Percentiles rank a stretch among this genome's conserved stretches.
Evolutionary conservation across 768 basidiomycete genomes (phyloP).

Genomic region (Mycena alexandri): DNA sequence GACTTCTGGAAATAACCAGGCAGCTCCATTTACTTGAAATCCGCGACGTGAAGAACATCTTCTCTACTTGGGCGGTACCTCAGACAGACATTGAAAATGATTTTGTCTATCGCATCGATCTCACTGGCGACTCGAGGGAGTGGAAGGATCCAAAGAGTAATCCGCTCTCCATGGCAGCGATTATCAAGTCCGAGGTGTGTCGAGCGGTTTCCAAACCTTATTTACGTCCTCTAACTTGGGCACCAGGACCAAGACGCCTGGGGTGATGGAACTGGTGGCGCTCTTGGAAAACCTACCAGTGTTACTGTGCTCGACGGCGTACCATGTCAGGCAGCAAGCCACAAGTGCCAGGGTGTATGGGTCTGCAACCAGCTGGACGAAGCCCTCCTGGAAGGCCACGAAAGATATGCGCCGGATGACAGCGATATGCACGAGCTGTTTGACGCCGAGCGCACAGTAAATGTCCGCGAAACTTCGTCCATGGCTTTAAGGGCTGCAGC

Average conservation of each 20-base stretch:
- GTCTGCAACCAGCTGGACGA: constrained; percentile 1
- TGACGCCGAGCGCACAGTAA: constrained; percentile 4
- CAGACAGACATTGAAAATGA: not conserved
- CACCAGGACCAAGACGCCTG: constrained; percentile 36
- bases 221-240: too few relatives aligned
- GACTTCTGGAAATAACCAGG: not conserved
- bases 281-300: constrained; percentile 3
- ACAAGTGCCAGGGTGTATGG: constrained; percentile 19
- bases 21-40: not conserved
- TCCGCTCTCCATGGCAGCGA: constrained; percentile 9
- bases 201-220: too few relatives aligned
- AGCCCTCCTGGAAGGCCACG: constrained; percentile 1
- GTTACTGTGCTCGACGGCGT: constrained; percentile 24
- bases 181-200: constrained; percentile 15
- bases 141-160: not conserved
- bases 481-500: not conserved
- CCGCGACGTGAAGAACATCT: not conserved
- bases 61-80: not conserved
- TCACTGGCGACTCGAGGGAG: not conserved
- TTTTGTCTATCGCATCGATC: constrained; percentile 3
- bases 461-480: constrained; percentile 17
- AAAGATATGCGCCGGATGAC: not conserved
- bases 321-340: constrained; percentile 22
- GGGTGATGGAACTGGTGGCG: constrained; percentile 25
- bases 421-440: not conserved